Conservation (phyloP, 257 asterid genomes). For the Haberlea rhodopensis region DNA sequence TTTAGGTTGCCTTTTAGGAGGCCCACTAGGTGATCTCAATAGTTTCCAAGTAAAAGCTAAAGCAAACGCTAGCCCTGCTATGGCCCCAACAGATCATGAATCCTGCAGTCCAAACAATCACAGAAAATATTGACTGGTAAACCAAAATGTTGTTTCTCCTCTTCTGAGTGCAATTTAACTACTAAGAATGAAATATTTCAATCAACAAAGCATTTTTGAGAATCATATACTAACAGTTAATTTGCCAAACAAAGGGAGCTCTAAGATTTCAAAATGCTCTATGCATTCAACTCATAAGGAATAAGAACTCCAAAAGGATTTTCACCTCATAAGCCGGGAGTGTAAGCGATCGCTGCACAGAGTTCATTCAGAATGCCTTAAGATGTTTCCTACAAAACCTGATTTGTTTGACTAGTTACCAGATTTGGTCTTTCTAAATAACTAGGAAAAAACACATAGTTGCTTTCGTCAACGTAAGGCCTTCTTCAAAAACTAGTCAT, state of each 20-base stretch:
- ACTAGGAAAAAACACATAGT: not conserved
- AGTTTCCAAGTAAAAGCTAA: slow-evolving; percentile 84
- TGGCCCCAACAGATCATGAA: slow-evolving; percentile 69
- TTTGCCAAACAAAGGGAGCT: not conserved
- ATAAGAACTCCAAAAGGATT: not conserved
- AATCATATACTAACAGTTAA: not conserved
- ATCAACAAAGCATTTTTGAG: not conserved
- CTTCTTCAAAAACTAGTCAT: not conserved
- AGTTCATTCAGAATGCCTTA: not conserved
- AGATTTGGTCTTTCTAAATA: not conserved
- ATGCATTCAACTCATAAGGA: not conserved
- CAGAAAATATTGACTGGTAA: not conserved
- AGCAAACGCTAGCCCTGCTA: slow-evolving; percentile 83
- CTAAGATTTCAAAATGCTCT: not conserved
- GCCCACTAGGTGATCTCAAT: slow-evolving; percentile 59
- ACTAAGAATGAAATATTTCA: not conserved
- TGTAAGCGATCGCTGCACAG: not conserved
- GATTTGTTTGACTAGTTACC: not conserved
- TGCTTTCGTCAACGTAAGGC: not conserved
- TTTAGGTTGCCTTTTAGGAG: slow-evolving; percentile 65
- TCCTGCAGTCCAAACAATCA: slow-evolving; percentile 50
- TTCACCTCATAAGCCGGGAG: too few relatives aligned
- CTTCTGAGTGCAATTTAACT: not conserved
- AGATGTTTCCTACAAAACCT: not conserved
- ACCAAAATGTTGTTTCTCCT: not conserved